Conservation (phyloP, 331 rosid species). For the Acacia pycnantha region DNA sequence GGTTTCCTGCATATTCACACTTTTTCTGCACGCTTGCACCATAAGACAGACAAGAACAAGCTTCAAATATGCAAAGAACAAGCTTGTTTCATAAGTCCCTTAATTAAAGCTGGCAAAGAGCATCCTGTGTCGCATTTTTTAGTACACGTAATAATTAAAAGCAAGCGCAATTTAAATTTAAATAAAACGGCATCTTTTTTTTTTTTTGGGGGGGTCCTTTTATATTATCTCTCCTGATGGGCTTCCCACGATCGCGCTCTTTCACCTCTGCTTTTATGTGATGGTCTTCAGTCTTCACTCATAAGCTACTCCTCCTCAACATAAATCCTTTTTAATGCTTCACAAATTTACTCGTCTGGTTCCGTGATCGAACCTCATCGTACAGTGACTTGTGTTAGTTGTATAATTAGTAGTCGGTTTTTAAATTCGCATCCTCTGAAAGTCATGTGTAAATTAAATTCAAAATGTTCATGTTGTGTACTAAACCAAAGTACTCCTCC, state of each 20-base stretch:
- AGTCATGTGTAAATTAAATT: not conserved
- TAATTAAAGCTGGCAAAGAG: not conserved
- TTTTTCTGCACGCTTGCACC: not conserved
- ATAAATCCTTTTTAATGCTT: not conserved
- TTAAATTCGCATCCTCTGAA: not conserved
- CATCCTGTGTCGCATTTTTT: not conserved
- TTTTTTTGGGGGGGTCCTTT: not conserved
- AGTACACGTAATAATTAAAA: not conserved
- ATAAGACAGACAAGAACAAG: not conserved
- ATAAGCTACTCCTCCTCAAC: not conserved
- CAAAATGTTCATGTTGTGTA: too few species aligned
- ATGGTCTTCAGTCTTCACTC: not conserved
- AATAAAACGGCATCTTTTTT: not conserved
- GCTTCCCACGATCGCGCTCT: not conserved
- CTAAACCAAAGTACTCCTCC: too few species aligned
- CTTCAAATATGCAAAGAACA: not conserved
- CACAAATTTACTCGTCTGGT: too few species aligned
- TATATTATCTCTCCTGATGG: not conserved
- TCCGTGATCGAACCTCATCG: not conserved
- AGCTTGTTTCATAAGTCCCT: not conserved
- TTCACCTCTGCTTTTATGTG: not conserved
- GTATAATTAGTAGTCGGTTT: not conserved
- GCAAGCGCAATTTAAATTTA: not conserved
- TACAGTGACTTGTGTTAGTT: not conserved
- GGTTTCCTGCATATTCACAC: not conserved